Evolutionary conservation across 768 basidiomycete species (phyloP).

Genomic region (Clavulina sp.): DNA sequence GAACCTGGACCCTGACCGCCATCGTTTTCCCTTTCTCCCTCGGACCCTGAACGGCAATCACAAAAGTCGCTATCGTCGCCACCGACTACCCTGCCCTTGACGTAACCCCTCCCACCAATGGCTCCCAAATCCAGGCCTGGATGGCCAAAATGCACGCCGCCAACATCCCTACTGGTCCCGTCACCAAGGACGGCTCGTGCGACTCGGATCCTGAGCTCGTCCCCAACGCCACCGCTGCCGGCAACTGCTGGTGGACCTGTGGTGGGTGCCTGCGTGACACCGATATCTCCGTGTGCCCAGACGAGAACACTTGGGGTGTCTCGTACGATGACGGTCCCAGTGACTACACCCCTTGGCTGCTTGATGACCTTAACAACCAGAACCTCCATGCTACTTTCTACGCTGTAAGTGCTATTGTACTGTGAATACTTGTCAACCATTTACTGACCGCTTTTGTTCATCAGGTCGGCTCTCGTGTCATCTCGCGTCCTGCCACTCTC

Average conservation of each 20-base stretch:
- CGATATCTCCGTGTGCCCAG: slow-evolving; percentile 52
- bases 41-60: too few species aligned
- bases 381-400: slow-evolving; percentile 75
- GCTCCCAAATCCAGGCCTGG: slow-evolving; percentile 15
- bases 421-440: not conserved
- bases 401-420: slow-evolving; percentile 42
- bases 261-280: slow-evolving; percentile 44
- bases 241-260: slow-evolving; percentile 85
- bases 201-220: slow-evolving; percentile 29
- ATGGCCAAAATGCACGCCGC: slow-evolving; percentile 42
- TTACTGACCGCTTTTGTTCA: not conserved
- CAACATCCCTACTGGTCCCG: slow-evolving; percentile 45
- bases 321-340: slow-evolving; percentile 80
- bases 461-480: slow-evolving; percentile 53
- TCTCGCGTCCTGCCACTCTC: slow-evolving; percentile 59
- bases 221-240: slow-evolving; percentile 30
- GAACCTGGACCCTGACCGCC: not conserved
- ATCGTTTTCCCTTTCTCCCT: not conserved
- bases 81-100: slow-evolving; percentile 11
- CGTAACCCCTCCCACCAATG: slow-evolving; percentile 15
- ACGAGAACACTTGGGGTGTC: slow-evolving; percentile 60
- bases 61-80: slow-evolving; percentile 5
- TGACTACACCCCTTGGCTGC: slow-evolving; percentile 53
- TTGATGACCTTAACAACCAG: slow-evolving; percentile 50
- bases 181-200: slow-evolving; percentile 57